These are phyloP conservation scores for Solanum arcanum DNA, from an alignment of 257 asterid species.

Conservation along the genomic window DNA sequence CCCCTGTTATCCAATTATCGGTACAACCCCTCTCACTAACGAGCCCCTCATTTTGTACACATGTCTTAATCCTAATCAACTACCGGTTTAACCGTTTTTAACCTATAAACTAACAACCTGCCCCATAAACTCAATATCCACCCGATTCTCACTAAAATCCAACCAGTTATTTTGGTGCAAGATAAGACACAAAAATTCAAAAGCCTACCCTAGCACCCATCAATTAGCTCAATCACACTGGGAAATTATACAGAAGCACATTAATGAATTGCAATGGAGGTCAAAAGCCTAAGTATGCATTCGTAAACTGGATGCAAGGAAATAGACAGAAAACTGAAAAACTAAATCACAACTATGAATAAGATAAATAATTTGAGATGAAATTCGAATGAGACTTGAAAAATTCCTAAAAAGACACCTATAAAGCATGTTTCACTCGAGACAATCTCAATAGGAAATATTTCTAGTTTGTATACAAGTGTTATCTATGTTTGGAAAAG, in stretches of 20 bases:
- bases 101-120: too few relatives aligned
- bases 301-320: neutral
- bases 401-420: neutral
- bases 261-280: neutral
- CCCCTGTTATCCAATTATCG: too few relatives aligned
- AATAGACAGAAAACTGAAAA: neutral
- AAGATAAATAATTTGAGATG: neutral
- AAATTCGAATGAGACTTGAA: neutral
- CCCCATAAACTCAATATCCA: too few relatives aligned
- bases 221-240: neutral
- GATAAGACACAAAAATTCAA: neutral
- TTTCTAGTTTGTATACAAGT: neutral
- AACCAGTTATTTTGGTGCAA: too few relatives aligned
- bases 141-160: too few relatives aligned
- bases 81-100: too few relatives aligned
- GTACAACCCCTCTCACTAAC: too few relatives aligned
- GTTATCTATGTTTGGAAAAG: neutral
- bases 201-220: neutral
- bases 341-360: neutral
- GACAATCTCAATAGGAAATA: neutral
- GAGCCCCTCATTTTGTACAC: too few relatives aligned
- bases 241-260: neutral
- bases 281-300: neutral
- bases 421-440: neutral
- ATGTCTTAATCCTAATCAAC: too few relatives aligned